A percentile compares a stretch with the other conserved stretches of the same genome.
These are phyloP conservation scores for Saccharomyces pastorianus DNA, from an alignment of 1,139 yeast species.

Conservation along the genomic window DNA sequence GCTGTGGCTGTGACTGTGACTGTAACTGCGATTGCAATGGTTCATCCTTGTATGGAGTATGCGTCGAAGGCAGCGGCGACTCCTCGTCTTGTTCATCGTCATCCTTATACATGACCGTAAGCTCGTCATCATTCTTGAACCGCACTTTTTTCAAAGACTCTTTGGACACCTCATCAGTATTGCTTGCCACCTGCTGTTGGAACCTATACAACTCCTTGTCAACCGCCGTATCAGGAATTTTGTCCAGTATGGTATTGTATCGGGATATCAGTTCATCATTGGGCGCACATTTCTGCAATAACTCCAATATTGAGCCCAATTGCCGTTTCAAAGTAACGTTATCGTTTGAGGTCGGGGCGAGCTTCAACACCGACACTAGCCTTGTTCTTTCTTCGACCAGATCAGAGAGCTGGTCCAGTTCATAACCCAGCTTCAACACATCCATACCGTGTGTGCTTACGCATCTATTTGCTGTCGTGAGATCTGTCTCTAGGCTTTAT, in stretches of 20 bases:
- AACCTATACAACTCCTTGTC: background rate
- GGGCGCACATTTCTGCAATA: constrained; percentile 10
- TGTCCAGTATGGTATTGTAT: constrained; percentile 7
- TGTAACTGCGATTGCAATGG: background rate
- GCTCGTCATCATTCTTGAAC: constrained; percentile 20
- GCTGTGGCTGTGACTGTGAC: background rate
- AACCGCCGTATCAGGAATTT: background rate
- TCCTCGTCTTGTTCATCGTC: constrained; percentile 4
- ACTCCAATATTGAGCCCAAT: constrained; percentile 14
- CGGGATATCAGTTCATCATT: background rate
- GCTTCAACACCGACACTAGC: constrained; percentile 14
- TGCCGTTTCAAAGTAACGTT: constrained; percentile 20
- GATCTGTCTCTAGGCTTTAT: background rate
- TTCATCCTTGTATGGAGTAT: constrained; percentile 4
- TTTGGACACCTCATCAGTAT: background rate
- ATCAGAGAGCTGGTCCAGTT: constrained; percentile 21
- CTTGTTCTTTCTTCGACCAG: constrained; percentile 26
- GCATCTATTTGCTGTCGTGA: background rate
- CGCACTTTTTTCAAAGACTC: constrained; percentile 22
- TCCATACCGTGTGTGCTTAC: constrained; percentile 10
- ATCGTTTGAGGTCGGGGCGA: constrained; percentile 25
- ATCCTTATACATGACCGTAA: background rate
- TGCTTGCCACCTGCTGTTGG: background rate
- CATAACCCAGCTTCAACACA: constrained; percentile 20
- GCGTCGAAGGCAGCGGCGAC: constrained; percentile 3